Conservation (phyloP, 2,329 filamentous ascomycete species). For the Dactylellina cionopaga region DNA sequence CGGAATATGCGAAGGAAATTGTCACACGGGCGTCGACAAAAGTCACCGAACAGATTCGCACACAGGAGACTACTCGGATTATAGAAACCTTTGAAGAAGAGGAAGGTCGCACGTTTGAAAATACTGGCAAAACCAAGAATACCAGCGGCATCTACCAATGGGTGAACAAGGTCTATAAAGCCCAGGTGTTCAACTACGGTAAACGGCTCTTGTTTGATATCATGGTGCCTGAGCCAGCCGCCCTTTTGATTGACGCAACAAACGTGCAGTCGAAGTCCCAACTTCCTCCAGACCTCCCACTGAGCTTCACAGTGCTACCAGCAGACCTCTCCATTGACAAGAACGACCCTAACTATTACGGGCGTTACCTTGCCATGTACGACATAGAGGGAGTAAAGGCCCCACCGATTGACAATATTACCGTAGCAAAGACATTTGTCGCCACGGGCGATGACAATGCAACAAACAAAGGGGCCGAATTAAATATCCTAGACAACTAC, state of each 20-base stretch:
- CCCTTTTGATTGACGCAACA: conserved; percentile 1
- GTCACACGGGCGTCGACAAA: neutral
- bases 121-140: neutral
- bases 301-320: too few species aligned
- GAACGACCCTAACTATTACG: too few species aligned
- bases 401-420: too few species aligned
- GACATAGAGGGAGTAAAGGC: too few species aligned
- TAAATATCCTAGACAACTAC: too few species aligned
- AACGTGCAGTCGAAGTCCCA: neutral
- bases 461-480: too few species aligned
- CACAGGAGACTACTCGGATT: neutral
- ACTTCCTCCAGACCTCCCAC: too few species aligned
- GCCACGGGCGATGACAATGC: too few species aligned
- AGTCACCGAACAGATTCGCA: neutral
- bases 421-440: too few species aligned
- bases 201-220: conserved; percentile 7
- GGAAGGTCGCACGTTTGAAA: neutral
- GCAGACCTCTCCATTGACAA: too few species aligned
- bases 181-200: conserved; percentile 8
- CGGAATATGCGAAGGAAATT: neutral
- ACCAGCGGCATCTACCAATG: conserved; percentile 17
- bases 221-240: conserved; percentile 12
- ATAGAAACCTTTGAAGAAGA: conserved; percentile 3
- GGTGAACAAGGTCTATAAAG: conserved; percentile 3
- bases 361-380: too few species aligned